A percentile compares a stretch with the other conserved stretches of the same genome.
Conservation (phyloP, 2,329 filamentous ascomycete genomes). For the Aspergillus proliferans region DNA sequence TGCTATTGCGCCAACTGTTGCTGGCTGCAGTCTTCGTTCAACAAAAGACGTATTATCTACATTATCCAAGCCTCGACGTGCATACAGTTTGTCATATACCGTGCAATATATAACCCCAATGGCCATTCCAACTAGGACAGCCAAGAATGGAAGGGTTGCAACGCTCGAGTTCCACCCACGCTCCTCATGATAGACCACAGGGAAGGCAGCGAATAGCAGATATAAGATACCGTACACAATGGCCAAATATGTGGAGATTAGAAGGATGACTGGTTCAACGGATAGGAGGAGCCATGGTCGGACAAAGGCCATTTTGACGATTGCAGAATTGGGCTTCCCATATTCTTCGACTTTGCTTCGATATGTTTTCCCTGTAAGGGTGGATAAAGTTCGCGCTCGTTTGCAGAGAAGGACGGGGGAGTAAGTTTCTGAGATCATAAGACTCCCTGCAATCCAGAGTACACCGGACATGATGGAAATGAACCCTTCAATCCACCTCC, state of each 20-base stretch:
- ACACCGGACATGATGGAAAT: constrained; percentile 22
- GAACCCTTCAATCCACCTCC: constrained; percentile 27
- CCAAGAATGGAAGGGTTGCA: constrained; percentile 22
- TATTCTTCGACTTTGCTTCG: constrained; percentile 21
- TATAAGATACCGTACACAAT: constrained; percentile 26
- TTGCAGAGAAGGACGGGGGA: constrained; percentile 23
- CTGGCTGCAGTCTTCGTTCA: constrained; percentile 12
- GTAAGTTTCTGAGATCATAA: constrained; percentile 25
- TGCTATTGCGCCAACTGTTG: constrained; percentile 17
- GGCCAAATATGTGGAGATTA: constrained; percentile 25
- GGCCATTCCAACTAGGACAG: constrained; percentile 26
- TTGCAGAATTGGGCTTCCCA: constrained; percentile 13
- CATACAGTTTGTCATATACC: constrained; percentile 23
- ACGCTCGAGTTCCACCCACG: constrained; percentile 26
- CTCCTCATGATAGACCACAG: constrained; percentile 22
- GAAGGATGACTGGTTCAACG: constrained; percentile 23
- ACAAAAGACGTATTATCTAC: no score
- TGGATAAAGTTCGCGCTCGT: constrained; percentile 20
- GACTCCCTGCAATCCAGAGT: constrained; percentile 19
- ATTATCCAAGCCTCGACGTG: no score
- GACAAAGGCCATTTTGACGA: constrained; percentile 20
- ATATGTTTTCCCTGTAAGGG: constrained; percentile 20
- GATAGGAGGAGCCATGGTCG: constrained; percentile 27
- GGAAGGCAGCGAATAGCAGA: constrained; percentile 26
- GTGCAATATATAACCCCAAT: constrained; percentile 17